Evolutionary conservation across 2,329 filamentous ascomycete genomes (phyloP).

Genomic region (Bipolaris bicolor): DNA sequence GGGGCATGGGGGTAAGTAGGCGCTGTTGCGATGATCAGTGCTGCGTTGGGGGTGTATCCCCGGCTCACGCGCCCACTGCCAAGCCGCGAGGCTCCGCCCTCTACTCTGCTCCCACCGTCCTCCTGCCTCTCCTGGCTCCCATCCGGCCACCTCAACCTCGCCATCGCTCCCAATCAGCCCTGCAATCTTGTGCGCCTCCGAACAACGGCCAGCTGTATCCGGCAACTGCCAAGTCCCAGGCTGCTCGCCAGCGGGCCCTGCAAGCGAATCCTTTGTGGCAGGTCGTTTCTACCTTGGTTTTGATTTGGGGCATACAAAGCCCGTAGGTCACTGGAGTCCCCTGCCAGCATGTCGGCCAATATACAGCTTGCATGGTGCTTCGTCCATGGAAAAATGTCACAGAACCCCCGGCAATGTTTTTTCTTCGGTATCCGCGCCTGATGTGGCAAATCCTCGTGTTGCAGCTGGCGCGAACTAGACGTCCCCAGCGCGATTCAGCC

Average conservation of each 20-base stretch:
- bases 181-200: not conserved
- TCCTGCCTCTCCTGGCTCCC: constrained; percentile 16
- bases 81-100: constrained; percentile 7
- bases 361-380: constrained; percentile 9
- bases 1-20: not conserved
- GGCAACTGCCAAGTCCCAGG: constrained; percentile 3
- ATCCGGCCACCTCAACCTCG: not conserved
- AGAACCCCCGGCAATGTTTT: constrained; percentile 3
- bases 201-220: not conserved
- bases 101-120: constrained; percentile 1
- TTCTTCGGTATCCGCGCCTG: constrained; percentile 10
- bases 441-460: constrained; percentile 5
- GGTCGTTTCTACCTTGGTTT: constrained; percentile 13
- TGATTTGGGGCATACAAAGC: constrained; percentile 3
- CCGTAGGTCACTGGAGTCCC: not conserved
- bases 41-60: not conserved
- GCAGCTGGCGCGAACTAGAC: not conserved
- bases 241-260: constrained; percentile 5
- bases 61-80: constrained; percentile 8
- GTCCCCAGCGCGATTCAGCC: not conserved
- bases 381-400: constrained; percentile 2
- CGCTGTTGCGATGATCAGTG: constrained; percentile 10
- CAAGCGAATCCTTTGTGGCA: constrained; percentile 10
- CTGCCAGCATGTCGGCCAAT: constrained; percentile 6
- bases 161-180: constrained; percentile 2